phyloP scores from a whole-genome alignment of 1,284 basidiomycete species.

The Rhizoctonia solani region DNA sequence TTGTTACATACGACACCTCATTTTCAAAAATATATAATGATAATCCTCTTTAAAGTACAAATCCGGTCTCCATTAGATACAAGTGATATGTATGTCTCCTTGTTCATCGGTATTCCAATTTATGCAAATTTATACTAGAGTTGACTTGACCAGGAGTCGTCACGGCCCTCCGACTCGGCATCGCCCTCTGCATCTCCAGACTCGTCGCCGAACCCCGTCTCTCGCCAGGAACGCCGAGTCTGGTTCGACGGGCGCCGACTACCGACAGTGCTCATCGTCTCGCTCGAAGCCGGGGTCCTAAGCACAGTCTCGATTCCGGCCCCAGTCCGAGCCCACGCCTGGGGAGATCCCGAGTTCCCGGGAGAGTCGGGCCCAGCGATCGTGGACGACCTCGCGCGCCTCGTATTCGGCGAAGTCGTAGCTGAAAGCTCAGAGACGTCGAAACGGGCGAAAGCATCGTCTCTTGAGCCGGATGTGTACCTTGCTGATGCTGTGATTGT shows the following conservation, averaged over 20 bases:
- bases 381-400: slow-evolving; percentile 14
- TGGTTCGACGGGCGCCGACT: neutral
- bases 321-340: neutral
- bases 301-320: slow-evolving; percentile 20
- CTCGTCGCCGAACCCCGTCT: slow-evolving; percentile 1
- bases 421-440: slow-evolving; percentile 19
- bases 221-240: neutral
- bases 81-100: too few species aligned
- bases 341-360: neutral
- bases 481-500: too few species aligned
- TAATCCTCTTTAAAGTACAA: too few species aligned
- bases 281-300: neutral
- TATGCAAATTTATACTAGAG: too few species aligned
- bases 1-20: too few species aligned
- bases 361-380: neutral
- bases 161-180: slow-evolving; percentile 5
- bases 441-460: slow-evolving; percentile 11
- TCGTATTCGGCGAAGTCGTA: neutral
- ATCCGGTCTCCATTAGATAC: too few species aligned
- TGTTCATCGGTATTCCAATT: too few species aligned
- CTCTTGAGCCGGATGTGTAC: neutral
- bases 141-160: neutral
- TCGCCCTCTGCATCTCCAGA: slow-evolving; percentile 25
- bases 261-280: neutral
- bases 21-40: too few species aligned